Conservation (phyloP, 2,329 filamentous ascomycete genomes). For the Penicillium sp. region DNA sequence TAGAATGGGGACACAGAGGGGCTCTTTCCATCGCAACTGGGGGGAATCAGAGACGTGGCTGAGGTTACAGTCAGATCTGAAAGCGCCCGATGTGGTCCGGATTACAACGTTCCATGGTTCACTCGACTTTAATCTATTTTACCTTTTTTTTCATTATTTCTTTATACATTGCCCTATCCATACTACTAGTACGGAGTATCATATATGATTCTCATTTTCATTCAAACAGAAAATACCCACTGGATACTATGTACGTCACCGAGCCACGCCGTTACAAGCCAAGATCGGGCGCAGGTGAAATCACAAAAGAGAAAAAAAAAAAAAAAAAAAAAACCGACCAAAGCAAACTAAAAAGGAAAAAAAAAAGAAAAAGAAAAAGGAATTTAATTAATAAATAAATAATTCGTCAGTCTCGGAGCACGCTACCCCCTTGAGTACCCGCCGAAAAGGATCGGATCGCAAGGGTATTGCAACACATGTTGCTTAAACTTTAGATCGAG, state of each 20-base stretch:
- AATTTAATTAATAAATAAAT: neutral
- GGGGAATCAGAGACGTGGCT: slow-evolving; percentile 6
- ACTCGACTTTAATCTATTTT: neutral
- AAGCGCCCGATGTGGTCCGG: slow-evolving; percentile 5
- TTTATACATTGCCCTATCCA: neutral
- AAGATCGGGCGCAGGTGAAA: slow-evolving; percentile 6
- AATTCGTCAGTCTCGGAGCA: slow-evolving; percentile 13
- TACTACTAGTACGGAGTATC: neutral
- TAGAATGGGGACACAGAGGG: neutral
- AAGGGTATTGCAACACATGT: slow-evolving; percentile 9
- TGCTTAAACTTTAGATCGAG: slow-evolving; percentile 29
- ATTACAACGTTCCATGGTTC: slow-evolving; percentile 10
- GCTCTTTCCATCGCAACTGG: slow-evolving; percentile 6
- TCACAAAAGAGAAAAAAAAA: slow-evolving; percentile 3
- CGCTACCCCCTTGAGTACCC: slow-evolving; percentile 19
- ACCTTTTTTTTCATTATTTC: neutral
- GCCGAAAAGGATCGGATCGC: slow-evolving; percentile 7
- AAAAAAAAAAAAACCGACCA: neutral
- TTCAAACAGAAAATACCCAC: neutral
- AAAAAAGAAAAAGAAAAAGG: no score
- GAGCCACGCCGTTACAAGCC: slow-evolving; percentile 7
- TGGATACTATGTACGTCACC: neutral
- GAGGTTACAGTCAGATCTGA: slow-evolving; percentile 7
- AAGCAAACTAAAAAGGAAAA: neutral
- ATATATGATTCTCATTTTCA: neutral